Evolutionary conservation across 2,329 filamentous ascomycete genomes (phyloP), one percentile per base, ranked within the genome.

Genomic region (Penicillium expansum): DNA sequence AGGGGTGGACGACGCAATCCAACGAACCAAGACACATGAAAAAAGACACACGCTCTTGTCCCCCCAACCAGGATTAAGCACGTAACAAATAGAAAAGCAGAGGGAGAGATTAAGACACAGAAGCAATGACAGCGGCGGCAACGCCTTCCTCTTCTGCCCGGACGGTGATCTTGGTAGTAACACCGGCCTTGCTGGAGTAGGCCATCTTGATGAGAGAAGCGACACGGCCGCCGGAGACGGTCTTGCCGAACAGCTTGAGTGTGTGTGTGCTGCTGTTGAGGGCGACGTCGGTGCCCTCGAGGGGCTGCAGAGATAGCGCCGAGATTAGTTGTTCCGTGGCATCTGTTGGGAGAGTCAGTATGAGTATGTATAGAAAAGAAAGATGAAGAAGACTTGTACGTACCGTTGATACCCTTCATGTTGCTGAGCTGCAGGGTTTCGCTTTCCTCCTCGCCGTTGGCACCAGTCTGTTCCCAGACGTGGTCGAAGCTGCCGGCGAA

Each of bases 401-500:
- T 86, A 95, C 92, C 92, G 71, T 89, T 85, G 77, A 99, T 95
- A 70, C 90, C 92, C 86, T 95, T 96, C 70, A 94, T 86, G 66
- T 89, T 89, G 69, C 87, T 87, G 64, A 97, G 81, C 76, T 93
- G 91, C 73, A 96, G 80, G 37, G 93, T 99, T 80, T 97, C 94
- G 62, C 90, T 90, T 5, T 90, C 89, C 72, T 96, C 90, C 70
- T 96, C 91, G 50, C 92, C 92, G 29, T 89, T 82, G n/a, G 90
- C 89, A 52, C 91, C 91, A 52, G 93, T 86, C 76, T 96, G 91
- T 75, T 96, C 91, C 93, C 93, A 99, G 47, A 97, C 85, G 69
- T 96, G 91, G 71, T 90, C 91, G 73, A 97, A 99, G 81, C 91
- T 96, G 73, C 92, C 90, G 18, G 92, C 92, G 74, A 96, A 99